Evolutionary conservation across 2,329 filamentous ascomycete species (phyloP).

Genomic region (Volutella citrinella): DNA sequence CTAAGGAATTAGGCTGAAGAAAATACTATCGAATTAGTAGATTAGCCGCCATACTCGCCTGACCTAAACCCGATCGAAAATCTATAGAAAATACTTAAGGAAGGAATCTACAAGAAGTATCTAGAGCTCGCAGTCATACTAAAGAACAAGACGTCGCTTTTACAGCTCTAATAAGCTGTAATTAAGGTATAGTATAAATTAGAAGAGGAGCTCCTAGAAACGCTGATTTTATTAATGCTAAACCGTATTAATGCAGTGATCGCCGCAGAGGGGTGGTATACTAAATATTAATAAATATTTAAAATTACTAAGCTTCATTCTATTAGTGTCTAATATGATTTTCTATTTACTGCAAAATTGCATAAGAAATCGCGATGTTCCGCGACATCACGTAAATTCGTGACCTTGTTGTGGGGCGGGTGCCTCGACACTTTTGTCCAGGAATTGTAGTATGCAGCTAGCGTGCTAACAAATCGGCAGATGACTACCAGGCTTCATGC

Average conservation of each 20-base stretch:
- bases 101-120: conserved; percentile 1
- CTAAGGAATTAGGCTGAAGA: too few relatives aligned
- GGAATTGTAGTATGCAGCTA: too few relatives aligned
- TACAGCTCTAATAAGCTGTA: conserved; percentile 1
- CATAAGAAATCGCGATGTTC: too few relatives aligned
- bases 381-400: too few relatives aligned
- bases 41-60: conserved; percentile 8
- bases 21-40: neutral
- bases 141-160: neutral
- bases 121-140: neutral
- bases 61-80: conserved; percentile 9
- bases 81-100: conserved; percentile 4
- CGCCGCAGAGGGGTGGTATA: conserved; percentile 1
- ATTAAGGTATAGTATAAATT: conserved; percentile 1
- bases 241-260: neutral
- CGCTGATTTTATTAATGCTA: neutral
- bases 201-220: neutral
- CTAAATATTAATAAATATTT: conserved; percentile 1
- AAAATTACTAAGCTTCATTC: neutral
- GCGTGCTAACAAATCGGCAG: too few relatives aligned
- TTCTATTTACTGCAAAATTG: too few relatives aligned
- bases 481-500: too few relatives aligned
- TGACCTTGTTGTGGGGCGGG: too few relatives aligned
- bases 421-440: too few relatives aligned
- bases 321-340: too few relatives aligned